phyloP scores from a whole-genome alignment of 805 yeast genomes.

The Wickerhamomyces queroliae region DNA sequence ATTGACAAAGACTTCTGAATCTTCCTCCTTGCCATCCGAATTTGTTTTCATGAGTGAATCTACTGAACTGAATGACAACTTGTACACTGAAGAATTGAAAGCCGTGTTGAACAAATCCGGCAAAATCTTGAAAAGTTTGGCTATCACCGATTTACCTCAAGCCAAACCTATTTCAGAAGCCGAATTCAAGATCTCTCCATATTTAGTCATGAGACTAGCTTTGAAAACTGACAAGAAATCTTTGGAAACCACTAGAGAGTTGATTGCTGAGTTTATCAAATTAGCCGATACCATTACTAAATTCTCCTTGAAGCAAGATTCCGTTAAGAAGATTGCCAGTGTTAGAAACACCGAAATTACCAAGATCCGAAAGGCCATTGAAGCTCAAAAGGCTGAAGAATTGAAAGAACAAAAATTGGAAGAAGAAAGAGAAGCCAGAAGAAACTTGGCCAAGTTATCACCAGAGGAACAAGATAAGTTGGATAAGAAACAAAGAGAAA shows the following conservation, averaged over 20 bases:
- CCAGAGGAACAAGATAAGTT: constrained; percentile 77
- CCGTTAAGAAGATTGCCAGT: constrained; percentile 67
- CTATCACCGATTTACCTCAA: constrained; percentile 80
- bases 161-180: constrained; percentile 58
- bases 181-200: constrained; percentile 46
- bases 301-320: constrained; percentile 63
- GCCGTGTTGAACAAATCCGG: constrained; percentile 37
- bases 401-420: constrained; percentile 67
- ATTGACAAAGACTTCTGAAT: constrained; percentile 76
- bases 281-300: constrained; percentile 48
- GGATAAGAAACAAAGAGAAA: constrained; percentile 74
- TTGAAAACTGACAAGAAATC: constrained; percentile 47
- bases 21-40: constrained; percentile 60
- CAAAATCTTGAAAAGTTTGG: constrained; percentile 53
- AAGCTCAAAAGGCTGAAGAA: constrained; percentile 60
- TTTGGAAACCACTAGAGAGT: constrained; percentile 38
- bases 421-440: constrained; percentile 59
- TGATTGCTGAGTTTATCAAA: constrained; percentile 51
- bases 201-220: constrained; percentile 48
- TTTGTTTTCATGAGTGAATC: constrained; percentile 89
- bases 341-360: constrained; percentile 70
- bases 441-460: constrained; percentile 47
- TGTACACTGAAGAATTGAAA: constrained; percentile 44
- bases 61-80: constrained; percentile 67
- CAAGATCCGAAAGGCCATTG: constrained; percentile 66